Evolutionary conservation across 2,329 filamentous ascomycete genomes (phyloP).

Genomic region (Cordyceps cicadae): DNA sequence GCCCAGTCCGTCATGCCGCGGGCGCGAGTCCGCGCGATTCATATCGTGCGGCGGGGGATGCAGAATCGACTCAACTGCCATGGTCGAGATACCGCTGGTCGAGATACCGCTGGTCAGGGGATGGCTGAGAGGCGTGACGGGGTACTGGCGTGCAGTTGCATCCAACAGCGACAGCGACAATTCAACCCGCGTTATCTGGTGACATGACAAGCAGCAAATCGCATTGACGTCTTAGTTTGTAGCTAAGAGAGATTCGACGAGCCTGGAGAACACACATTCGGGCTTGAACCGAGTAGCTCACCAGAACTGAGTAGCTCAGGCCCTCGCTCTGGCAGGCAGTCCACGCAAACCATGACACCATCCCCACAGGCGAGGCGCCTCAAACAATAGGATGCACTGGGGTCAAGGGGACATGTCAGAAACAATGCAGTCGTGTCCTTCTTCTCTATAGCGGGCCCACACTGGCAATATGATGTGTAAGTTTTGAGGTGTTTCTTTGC

Average conservation of each 20-base stretch:
- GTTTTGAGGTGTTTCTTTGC: constrained; percentile 2
- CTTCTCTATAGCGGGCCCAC: background rate
- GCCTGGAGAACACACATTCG: too few species aligned
- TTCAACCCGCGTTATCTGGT: too few species aligned
- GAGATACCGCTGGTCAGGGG: too few species aligned
- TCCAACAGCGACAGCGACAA: background rate
- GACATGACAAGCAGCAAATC: too few species aligned
- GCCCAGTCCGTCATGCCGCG: background rate
- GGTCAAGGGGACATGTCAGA: constrained; percentile 3
- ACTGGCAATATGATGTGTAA: constrained; percentile 6
- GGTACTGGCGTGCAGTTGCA: background rate
- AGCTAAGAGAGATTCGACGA: too few species aligned
- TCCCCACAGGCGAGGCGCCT: constrained; percentile 5
- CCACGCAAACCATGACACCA: background rate
- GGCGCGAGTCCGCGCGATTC: background rate
- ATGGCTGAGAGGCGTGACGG: background rate
- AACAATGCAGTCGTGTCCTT: background rate
- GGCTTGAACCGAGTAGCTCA: too few species aligned
- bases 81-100: background rate
- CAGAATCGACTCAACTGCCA: background rate
- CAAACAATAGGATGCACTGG: background rate
- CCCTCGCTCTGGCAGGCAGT: background rate
- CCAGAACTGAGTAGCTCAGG: background rate
- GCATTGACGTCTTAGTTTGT: background rate
- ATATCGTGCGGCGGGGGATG: background rate